phyloP scores from a whole-genome alignment of 2,329 filamentous ascomycete species.

The Dryadomyces sulphureus region DNA sequence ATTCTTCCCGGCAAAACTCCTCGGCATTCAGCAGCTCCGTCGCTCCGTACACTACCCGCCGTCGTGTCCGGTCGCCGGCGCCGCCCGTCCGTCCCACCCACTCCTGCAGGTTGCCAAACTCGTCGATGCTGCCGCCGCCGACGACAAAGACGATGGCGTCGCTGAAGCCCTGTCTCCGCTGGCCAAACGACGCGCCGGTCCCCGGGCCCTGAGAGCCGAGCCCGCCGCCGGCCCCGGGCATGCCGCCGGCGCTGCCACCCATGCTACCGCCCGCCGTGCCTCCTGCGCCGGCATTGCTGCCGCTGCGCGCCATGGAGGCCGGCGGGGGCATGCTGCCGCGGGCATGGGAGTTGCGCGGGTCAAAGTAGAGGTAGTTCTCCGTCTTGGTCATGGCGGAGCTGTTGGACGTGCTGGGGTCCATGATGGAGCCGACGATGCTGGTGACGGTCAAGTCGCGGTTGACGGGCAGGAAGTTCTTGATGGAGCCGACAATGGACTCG shows the following conservation, averaged over 20 bases:
- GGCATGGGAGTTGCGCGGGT: conserved; percentile 84
- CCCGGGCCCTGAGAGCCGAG: conserved; percentile 38
- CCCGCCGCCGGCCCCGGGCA: conserved; percentile 26
- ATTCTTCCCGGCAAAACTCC: conserved; percentile 49
- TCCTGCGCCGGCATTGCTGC: conserved; percentile 23
- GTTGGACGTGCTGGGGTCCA: conserved; percentile 84
- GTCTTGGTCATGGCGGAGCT: conserved; percentile 92
- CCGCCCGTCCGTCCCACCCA: conserved; percentile 72
- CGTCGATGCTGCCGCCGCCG: conserved; percentile 94
- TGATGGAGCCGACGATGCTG: conserved; percentile 94
- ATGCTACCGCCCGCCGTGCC: conserved; percentile 15
- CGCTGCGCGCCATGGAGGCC: conserved; percentile 33
- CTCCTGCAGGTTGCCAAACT: conserved; percentile 93
- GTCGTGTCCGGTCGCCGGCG: conserved; percentile 42
- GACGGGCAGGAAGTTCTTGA: conserved; percentile 94
- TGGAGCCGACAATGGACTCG: conserved; percentile 84
- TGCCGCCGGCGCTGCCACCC: conserved; percentile 24
- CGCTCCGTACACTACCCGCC: conserved; percentile 85
- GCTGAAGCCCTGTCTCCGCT: conserved; percentile 74
- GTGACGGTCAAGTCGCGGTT: conserved; percentile 94
- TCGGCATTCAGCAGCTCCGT: conserved; percentile 64
- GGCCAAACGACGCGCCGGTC: conserved; percentile 74
- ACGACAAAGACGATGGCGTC: conserved; percentile 92
- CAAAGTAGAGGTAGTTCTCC: conserved; percentile 93
- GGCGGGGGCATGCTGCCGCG: conserved; percentile 81